Conservation (phyloP, 768 basidiomycete genomes). For the Suillus clintonianus region DNA sequence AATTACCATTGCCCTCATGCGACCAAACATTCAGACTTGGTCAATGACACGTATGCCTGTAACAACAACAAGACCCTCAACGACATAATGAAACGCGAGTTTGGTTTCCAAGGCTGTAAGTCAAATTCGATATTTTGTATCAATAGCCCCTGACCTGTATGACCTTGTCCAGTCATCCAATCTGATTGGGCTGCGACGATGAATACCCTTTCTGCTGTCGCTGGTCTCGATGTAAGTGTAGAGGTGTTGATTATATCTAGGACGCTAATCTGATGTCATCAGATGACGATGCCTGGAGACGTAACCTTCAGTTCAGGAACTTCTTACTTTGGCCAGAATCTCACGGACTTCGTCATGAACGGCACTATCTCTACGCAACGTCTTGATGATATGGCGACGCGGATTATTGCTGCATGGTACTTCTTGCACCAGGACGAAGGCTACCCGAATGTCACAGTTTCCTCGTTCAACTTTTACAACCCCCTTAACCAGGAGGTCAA, state of each 20-base stretch:
- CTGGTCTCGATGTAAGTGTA: conserved; percentile 58
- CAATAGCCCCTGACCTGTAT: background rate
- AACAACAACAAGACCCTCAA: conserved; percentile 63
- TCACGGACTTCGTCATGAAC: conserved; percentile 60
- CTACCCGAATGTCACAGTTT: conserved; percentile 26
- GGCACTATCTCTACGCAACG: conserved; percentile 59
- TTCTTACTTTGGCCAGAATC: conserved; percentile 60
- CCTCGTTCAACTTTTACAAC: conserved; percentile 29
- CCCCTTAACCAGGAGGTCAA: conserved; percentile 46
- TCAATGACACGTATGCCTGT: conserved; percentile 64
- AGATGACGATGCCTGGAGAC: conserved; percentile 80
- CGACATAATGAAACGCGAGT: conserved; percentile 63
- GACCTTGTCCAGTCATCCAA: conserved; percentile 40
- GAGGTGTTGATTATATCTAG: background rate
- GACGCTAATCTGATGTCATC: background rate
- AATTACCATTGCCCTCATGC: conserved; percentile 6
- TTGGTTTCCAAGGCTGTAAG: conserved; percentile 66
- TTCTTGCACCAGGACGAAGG: conserved; percentile 35
- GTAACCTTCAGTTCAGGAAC: conserved; percentile 38
- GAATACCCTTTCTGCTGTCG: conserved; percentile 49
- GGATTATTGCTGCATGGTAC: conserved; percentile 68
- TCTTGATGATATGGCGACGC: conserved; percentile 71
- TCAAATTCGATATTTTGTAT: background rate
- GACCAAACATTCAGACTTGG: conserved; percentile 41
- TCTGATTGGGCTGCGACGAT: conserved; percentile 70